Conservation (phyloP, 768 basidiomycete genomes). For the Tephrocybe sp. region DNA sequence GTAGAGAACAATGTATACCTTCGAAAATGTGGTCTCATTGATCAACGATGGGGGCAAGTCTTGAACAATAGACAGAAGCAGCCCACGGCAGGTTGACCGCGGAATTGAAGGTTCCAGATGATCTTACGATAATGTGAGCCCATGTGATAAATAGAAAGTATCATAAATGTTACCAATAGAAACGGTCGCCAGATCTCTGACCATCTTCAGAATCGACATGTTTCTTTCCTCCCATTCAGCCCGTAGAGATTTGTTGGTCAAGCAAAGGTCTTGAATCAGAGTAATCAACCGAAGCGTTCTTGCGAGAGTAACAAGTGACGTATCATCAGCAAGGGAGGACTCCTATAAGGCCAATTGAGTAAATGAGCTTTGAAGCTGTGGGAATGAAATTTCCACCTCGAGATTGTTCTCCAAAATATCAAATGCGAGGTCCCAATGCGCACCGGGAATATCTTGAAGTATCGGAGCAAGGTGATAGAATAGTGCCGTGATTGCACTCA, state of each 20-base stretch:
- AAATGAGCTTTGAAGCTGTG: not conserved
- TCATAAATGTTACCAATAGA: slow-evolving; percentile 40
- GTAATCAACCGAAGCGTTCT: slow-evolving; percentile 69
- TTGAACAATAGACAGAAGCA: slow-evolving; percentile 68
- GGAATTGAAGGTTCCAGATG: slow-evolving; percentile 47
- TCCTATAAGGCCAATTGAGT: slow-evolving; percentile 38
- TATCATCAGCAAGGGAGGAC: slow-evolving; percentile 56
- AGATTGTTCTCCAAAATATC: slow-evolving; percentile 87
- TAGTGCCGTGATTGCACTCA: slow-evolving; percentile 73
- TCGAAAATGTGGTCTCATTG: slow-evolving; percentile 60
- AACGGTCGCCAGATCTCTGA: slow-evolving; percentile 60
- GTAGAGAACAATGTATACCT: slow-evolving; percentile 35
- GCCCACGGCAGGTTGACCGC: slow-evolving; percentile 63
- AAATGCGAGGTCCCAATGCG: slow-evolving; percentile 93
- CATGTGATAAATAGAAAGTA: not conserved
- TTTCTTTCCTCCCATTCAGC: slow-evolving; percentile 66
- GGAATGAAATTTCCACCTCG: slow-evolving; percentile 55
- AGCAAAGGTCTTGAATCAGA: slow-evolving; percentile 65
- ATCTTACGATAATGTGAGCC: slow-evolving; percentile 17
- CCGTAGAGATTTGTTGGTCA: slow-evolving; percentile 72
- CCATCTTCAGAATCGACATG: slow-evolving; percentile 48
- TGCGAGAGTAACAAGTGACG: slow-evolving; percentile 61
- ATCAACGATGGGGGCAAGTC: slow-evolving; percentile 64
- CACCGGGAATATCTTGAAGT: slow-evolving; percentile 80
- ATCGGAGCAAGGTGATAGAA: slow-evolving; percentile 82